These are phyloP conservation scores for Digitaria exilis DNA, from an alignment of 202 grass and related monocot genomes.

Conservation along the genomic window DNA sequence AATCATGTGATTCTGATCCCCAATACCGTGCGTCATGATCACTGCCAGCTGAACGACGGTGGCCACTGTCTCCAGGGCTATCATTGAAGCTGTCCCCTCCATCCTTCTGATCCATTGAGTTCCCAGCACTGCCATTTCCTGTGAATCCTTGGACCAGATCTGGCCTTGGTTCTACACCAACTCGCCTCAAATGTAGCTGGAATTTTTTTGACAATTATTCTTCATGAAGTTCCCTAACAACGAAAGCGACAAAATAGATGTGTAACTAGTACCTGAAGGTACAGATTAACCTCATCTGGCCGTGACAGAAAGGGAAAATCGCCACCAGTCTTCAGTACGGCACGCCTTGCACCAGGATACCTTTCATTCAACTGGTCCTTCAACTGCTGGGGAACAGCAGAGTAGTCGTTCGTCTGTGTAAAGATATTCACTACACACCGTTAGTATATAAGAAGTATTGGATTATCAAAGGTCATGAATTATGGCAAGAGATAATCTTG, in stretches of 20 bases:
- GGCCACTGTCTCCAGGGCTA: slow-evolving; percentile 33
- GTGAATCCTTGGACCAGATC: slow-evolving; percentile 65
- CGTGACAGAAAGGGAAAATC: slow-evolving; percentile 97
- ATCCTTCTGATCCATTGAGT: slow-evolving; percentile 48
- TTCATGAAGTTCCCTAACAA: slow-evolving; percentile 3
- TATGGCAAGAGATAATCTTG: neutral
- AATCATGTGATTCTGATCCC: slow-evolving; percentile 53
- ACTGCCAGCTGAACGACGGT: slow-evolving; percentile 27
- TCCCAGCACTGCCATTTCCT: slow-evolving; percentile 53
- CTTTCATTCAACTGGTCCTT: slow-evolving; percentile 95
- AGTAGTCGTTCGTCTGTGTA: slow-evolving; percentile 95
- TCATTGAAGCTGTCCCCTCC: slow-evolving; percentile 50
- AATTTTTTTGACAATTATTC: slow-evolving; percentile 40
- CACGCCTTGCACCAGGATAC: slow-evolving; percentile 77
- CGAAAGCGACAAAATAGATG: slow-evolving; percentile 20
- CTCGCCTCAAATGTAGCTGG: slow-evolving; percentile 93
- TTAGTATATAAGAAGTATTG: slow-evolving; percentile 26
- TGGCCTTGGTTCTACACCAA: slow-evolving; percentile 85
- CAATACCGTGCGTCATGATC: slow-evolving; percentile 33
- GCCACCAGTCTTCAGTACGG: slow-evolving; percentile 83
- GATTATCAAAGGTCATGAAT: neutral
- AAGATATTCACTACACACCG: slow-evolving; percentile 23
- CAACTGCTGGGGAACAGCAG: slow-evolving; percentile 84
- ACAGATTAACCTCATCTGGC: slow-evolving; percentile 92
- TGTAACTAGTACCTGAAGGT: slow-evolving; percentile 77